Percentiles rank a stretch among this genome's conserved stretches.
phyloP scores from a whole-genome alignment of 306 rosid species.

The Gastrolobium bilobum region DNA sequence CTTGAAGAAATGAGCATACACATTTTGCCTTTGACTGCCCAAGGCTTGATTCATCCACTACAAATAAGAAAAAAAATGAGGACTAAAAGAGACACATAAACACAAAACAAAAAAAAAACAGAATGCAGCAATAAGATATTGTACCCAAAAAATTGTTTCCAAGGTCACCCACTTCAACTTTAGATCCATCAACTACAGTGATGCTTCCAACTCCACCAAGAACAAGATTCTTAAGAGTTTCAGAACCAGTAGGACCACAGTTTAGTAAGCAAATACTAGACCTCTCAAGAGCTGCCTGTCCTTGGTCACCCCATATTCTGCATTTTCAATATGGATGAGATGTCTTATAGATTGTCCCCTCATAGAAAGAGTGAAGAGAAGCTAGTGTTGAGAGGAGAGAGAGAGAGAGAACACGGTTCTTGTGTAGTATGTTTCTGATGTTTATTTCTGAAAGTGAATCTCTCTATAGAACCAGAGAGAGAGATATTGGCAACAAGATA shows the following conservation, averaged over 20 bases:
- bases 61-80: conserved; percentile 36
- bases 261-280: conserved; percentile 89
- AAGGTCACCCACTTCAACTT: conserved; percentile 90
- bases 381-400: no score
- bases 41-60: conserved; percentile 85
- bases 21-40: conserved; percentile 96
- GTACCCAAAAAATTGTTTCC: conserved; percentile 96
- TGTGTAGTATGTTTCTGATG: no score
- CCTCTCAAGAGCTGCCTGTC: conserved; percentile 84
- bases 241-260: conserved; percentile 99
- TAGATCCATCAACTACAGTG: conserved; percentile 94
- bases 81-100: conserved; percentile 2
- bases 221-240: conserved; percentile 91
- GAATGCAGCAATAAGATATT: conserved; percentile 16
- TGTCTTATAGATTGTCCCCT: not conserved
- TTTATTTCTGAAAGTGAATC: no score
- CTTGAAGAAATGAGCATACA: conserved; percentile 96
- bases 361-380: no score
- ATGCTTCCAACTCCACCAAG: conserved; percentile 99
- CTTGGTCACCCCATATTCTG: conserved; percentile 94
- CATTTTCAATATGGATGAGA: conserved; percentile 29
- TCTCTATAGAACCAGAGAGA: no score
- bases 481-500: no score
- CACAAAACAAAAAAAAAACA: not conserved
- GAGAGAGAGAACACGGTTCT: no score